Conservation (phyloP, 345 rosid species). For the Nasturtium officinale region DNA sequence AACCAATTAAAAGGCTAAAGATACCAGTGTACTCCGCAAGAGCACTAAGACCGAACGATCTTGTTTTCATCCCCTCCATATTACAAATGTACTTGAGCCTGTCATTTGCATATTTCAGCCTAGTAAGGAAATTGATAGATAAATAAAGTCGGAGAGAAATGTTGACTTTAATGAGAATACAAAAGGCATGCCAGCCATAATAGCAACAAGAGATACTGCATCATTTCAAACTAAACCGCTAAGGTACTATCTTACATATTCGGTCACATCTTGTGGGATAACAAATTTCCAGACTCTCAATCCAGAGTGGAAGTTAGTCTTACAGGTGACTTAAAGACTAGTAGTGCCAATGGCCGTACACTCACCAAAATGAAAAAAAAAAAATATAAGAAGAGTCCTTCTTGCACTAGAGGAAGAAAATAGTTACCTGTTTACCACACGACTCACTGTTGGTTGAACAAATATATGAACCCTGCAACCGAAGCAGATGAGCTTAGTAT, state of each 20-base stretch:
- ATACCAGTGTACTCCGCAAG: slow-evolving; percentile 93
- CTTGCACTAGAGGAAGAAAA: slow-evolving; percentile 2
- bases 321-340: slow-evolving; percentile 12
- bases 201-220: neutral
- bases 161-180: slow-evolving; percentile 5
- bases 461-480: slow-evolving; percentile 86
- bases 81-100: slow-evolving; percentile 89
- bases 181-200: neutral
- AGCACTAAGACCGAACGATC: slow-evolving; percentile 77
- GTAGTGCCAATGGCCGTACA: slow-evolving; percentile 4
- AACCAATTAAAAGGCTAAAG: slow-evolving; percentile 22
- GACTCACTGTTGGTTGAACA: slow-evolving; percentile 84
- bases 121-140: slow-evolving; percentile 17
- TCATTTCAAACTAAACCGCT: slow-evolving; percentile 4
- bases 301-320: slow-evolving; percentile 17
- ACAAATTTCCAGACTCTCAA: slow-evolving; percentile 17
- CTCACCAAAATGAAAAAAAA: slow-evolving; percentile 14
- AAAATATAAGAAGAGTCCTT: neutral
- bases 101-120: slow-evolving; percentile 22
- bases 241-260: slow-evolving; percentile 6
- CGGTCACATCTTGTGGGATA: slow-evolving; percentile 12
- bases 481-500: slow-evolving; percentile 21
- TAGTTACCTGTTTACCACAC: slow-evolving; percentile 86
- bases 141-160: neutral
- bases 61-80: slow-evolving; percentile 83